Conservation (phyloP, 768 basidiomycete genomes). For the Agaricus sinodeliciosus region DNA sequence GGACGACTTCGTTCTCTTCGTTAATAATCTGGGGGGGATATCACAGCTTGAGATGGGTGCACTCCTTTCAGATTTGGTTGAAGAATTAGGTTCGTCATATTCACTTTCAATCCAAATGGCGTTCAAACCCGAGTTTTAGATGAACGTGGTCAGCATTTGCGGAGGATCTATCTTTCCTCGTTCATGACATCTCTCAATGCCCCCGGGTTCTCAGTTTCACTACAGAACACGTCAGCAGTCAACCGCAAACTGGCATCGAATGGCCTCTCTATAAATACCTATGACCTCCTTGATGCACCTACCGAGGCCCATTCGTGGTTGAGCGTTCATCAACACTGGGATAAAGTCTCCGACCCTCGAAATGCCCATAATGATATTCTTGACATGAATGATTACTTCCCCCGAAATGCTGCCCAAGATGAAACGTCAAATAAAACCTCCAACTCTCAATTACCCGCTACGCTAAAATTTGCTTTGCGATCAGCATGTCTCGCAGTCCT, state of each 20-base stretch:
- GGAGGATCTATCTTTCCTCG: conserved; percentile 37
- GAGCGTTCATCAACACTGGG: conserved; percentile 26
- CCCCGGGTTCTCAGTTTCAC: conserved; percentile 50
- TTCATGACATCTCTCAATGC: conserved; percentile 59
- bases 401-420: background rate
- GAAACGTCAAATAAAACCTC: background rate
- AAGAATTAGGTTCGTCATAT: conserved; percentile 35
- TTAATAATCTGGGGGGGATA: conserved; percentile 52
- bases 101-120: background rate
- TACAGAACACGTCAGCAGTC: conserved; percentile 39
- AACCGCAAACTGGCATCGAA: conserved; percentile 5
- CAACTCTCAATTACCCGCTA: background rate
- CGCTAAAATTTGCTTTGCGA: conserved; percentile 19
- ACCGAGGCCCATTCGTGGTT: conserved; percentile 38
- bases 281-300: conserved; percentile 33
- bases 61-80: conserved; percentile 34
- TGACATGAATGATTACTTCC: background rate
- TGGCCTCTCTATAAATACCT: conserved; percentile 15
- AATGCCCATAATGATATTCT: background rate
- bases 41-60: conserved; percentile 48
- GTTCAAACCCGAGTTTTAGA: conserved; percentile 15
- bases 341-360: background rate
- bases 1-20: conserved; percentile 43
- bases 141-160: conserved; percentile 24
- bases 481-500: conserved; percentile 38